Evolutionary conservation across 2,329 filamentous ascomycete species (phyloP), one percentile per base, ranked within the genome.

Genomic region (Pseudogymnoascus sp.): DNA sequence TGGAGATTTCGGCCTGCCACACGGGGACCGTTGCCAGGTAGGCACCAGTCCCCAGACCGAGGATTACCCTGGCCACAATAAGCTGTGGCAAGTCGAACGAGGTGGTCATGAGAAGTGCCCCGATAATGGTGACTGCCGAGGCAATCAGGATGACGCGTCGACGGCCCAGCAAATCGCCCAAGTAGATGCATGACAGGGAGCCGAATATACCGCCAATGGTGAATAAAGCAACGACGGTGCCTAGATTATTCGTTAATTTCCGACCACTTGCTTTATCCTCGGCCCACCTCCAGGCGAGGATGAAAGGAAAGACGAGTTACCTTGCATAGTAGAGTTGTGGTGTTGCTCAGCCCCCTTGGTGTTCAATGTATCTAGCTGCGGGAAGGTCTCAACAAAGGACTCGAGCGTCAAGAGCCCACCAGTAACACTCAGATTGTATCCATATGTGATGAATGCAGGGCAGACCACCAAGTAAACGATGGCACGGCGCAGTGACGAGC

Each of bases 1-100:
- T 77, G 55, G 80, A 83, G 5, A 78, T 81, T 69, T 85, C 83
- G 0, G 81, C 82, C 65, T 85, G 81, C 81, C 82, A 85, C 61
- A 81, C 82, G 5, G 82, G 82, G 8, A 81, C 74, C 10, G 74
- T 75, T 2, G 74, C 75, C 1, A 77, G 78, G 63, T 69, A 69
- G n/a, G 64, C 65, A 17, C 80, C 80, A 67, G 79, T 80, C 1
- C 79, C 79, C 58, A 81, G 72, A 3, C 79, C 81, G 3, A 78
- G 76, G 7, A 81, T 71, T 51, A 78, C 72, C 39, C 79, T 73
- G 4, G 78, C 78, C 25, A 81, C 72, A 21, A 85, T 81, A 66
- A 85, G 78, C 67, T 84, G 81, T 13, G 78, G 73, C 42, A 82
- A 72, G n/a, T 74, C 75, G 33, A 74, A 76, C 1, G 75, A 69